Conservation (phyloP, 371 early-diverging fungal species). For the Haplosporangium sp. region DNA sequence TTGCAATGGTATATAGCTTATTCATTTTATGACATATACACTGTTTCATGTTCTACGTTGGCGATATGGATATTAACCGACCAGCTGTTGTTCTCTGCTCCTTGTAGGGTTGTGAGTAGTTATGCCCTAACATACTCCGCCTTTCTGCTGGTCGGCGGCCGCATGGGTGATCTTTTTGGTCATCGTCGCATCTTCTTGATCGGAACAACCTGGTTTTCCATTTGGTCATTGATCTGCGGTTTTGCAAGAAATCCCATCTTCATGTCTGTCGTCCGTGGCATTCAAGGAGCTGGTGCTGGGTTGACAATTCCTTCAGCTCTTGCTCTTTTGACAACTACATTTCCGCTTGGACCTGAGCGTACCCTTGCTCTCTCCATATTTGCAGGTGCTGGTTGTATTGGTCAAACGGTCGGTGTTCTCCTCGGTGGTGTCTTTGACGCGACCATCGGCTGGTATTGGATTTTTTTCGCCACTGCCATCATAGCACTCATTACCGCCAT, state of each 20-base stretch:
- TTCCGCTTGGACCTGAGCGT: slow-evolving; percentile 38
- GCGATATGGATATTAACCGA: too few species aligned
- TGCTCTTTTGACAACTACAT: slow-evolving; percentile 29
- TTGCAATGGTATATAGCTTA: slow-evolving; percentile 32
- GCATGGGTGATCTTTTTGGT: slow-evolving; percentile 57
- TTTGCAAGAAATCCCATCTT: slow-evolving; percentile 50
- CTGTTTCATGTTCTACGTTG: too few species aligned
- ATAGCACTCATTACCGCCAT: slow-evolving; percentile 21
- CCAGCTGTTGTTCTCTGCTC: too few species aligned
- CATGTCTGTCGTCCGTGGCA: slow-evolving; percentile 55
- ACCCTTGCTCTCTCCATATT: slow-evolving; percentile 48
- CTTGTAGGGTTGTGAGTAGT: slow-evolving; percentile 39
- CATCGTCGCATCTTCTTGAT: slow-evolving; percentile 51
- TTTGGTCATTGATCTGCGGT: slow-evolving; percentile 48
- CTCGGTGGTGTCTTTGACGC: slow-evolving; percentile 50
- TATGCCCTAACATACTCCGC: slow-evolving; percentile 55
- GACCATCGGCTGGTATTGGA: slow-evolving; percentile 49
- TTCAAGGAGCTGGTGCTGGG: slow-evolving; percentile 63
- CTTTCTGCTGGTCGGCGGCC: slow-evolving; percentile 56
- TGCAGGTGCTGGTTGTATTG: slow-evolving; percentile 35
- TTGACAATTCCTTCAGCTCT: slow-evolving; percentile 55
- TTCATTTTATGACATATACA: too few species aligned
- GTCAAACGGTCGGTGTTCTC: slow-evolving; percentile 47
- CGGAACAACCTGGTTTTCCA: slow-evolving; percentile 56
- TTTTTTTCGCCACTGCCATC: slow-evolving; percentile 38